Evolutionary conservation across 2,329 filamentous ascomycete species (phyloP), one percentile per base, ranked within the genome.

Genomic region (Phoma herbarum): DNA sequence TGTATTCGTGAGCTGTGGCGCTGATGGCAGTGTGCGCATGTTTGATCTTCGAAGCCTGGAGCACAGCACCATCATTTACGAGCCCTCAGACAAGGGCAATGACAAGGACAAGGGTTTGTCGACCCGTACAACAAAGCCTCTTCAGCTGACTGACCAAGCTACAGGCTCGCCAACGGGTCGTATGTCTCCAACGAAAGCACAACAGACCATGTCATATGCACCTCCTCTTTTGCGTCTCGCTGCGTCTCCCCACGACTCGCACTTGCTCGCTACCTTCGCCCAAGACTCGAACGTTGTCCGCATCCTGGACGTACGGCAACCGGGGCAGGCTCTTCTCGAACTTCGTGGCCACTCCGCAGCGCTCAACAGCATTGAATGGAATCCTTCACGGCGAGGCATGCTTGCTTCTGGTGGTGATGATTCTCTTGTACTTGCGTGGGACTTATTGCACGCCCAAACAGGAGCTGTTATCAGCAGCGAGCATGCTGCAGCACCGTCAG

Each of bases 11-110:
- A 97, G 92, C 77, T 99, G 95, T 76, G 95, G 95, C 50, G 94
- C 96, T 55, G 95, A 99, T 75, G 95, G 95, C 37, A 98, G 94
- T 76, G 95, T 99, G 25, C 88, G 95, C 69, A 99, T 99, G 95
- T 99, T 99, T 78, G 95, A 99, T 78, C 83, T 99, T 61, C 88
- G 95, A 73, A 98, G 94, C 77, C 81, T 99, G 52, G 95, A 99
- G 76, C 95, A 99, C 77, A 97, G 93, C 66, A 99, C 95, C 49
- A 99, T 99, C 76, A 99, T 99, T 64, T 99, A 99, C 76, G 95
- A 99, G 78, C 95, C 95, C 4, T 94, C 92, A 0, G 90, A 93
- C 66, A 97, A 97, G 79, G 88, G 90, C 18, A 80, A 67, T 25
- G 73, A 75, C 45, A 70, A 81, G 26, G 77, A 77, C 41, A 82